Evolutionary conservation across 352 stramenopile species (phyloP), one percentile per base, ranked within the genome.

Genomic region (Phytopythium oedochilum): DNA sequence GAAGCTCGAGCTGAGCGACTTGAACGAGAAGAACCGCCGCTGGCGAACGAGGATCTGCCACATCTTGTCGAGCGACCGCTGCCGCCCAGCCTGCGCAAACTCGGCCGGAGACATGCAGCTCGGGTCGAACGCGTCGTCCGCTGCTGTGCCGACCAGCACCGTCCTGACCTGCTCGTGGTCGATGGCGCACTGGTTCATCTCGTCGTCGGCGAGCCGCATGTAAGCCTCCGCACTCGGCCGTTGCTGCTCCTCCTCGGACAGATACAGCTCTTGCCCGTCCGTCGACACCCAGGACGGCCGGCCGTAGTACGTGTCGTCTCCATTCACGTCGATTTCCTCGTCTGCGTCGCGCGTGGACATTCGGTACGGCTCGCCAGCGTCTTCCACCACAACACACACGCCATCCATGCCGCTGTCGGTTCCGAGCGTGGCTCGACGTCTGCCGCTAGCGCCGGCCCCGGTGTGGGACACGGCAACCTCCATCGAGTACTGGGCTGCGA

Each of bases 271-370:
- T 20, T 72, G 75, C 42, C 80, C 78, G 35, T 88, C 74, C 3
- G 78, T 92, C 5, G 84, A 94, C 32, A 94, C 60, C 29, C 86
- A 89, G 5, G 84, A 94, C 44, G 78, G 70, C 10, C 82, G 84
- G 6, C 78, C 58, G 26, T 55, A 42, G 15, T 55, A 48, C 4
- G 22, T 44, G 15, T 75, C 65, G 6, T 62, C 42, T 10, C 32
- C 25, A 1, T 54, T 40, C 3, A 35, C 29, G 4, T 59, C 47
- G 17, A 40, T 25, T 25, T 62, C 59, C 15, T 66, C 53, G 25
- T 57, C 35, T 32, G 43, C 53, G 25, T 59, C 42, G 18, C 45
- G 45, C 11, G 45, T 52, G 18, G 45, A 38, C n/a, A 28, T 22
- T 2, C 42, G 17, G 17, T 39, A 38, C 25, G 26, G 17, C 1